Evolutionary conservation across 2,329 filamentous ascomycete genomes (phyloP), one percentile per base, ranked within the genome.

Genomic region (Amylocarpus encephaloides): DNA sequence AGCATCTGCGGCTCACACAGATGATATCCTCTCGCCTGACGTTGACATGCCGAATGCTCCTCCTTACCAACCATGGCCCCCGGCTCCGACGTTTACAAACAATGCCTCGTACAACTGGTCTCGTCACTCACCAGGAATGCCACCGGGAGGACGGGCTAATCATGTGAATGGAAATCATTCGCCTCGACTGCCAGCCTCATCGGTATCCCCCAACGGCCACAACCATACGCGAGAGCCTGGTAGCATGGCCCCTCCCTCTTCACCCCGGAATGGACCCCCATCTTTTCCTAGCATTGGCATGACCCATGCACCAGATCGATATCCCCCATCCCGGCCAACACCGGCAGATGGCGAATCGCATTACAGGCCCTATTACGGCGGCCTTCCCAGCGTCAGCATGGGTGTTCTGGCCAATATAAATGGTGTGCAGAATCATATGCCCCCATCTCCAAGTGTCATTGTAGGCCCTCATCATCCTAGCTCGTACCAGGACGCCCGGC

Each of bases 121-220:
- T 48, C 73, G 75, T 16, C 70, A 71, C 12, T 67, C 74, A 16
- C 73, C 74, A 32, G 74, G 75, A 46, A 73, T 76, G 52, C 71
- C 71, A 38, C 47, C 42, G 35, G 50, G 51, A 34, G 70, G 77
- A 3, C 67, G 72, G 33, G 63, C 72, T 26, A 71, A 73, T 47
- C 72, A 77, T 38, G 60, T 78, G 41, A 82, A 79, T 59, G 74
- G 76, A 33, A 57, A 55, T 42, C 63, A 58, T 34, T 62, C 63
- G 6, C 62, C 64, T 45, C 55, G 50, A 10, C 45, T 53, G n/a
- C 50, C 50, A 46, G 36, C 53, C 32, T 75, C 62, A 40, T 57
- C 56, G 33, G 60, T 48, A 15, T 52, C 49, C 41, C 46, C 59
- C 7, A 59, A 55, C 44, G 51, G 53, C 13, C 57, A 58, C 30